phyloP scores from a whole-genome alignment of 2,329 filamentous ascomycete species.

The Volutella citrinella region DNA sequence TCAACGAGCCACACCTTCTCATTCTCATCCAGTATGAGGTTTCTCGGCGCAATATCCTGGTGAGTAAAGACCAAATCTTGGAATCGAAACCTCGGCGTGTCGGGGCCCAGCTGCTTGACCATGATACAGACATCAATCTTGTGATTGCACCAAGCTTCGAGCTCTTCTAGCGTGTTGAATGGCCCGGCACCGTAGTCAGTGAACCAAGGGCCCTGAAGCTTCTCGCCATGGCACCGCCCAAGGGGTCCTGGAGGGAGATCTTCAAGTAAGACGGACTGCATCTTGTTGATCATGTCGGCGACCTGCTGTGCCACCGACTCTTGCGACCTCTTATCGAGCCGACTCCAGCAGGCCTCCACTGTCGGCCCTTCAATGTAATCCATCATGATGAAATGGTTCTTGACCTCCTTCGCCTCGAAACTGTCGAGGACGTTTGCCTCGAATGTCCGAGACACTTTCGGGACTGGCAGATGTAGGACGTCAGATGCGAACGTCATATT shows the following conservation, averaged over 20 bases:
- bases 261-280: slow-evolving; percentile 1
- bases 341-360: slow-evolving; percentile 1
- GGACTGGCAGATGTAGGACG: slow-evolving; percentile 1
- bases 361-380: slow-evolving; percentile 3
- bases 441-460: slow-evolving; percentile 5
- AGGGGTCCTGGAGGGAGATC: slow-evolving; percentile 3
- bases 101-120: neutral
- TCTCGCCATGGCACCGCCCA: neutral
- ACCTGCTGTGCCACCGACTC: neutral
- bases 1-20: slow-evolving; percentile 6
- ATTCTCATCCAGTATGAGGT: slow-evolving; percentile 2
- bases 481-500: slow-evolving; percentile 3
- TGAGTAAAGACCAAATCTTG: slow-evolving; percentile 2
- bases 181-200: slow-evolving; percentile 6
- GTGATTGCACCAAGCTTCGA: slow-evolving; percentile 5
- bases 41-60: slow-evolving; percentile 6
- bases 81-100: slow-evolving; percentile 3
- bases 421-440: neutral
- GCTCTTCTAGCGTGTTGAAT: slow-evolving; percentile 1
- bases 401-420: too few relatives aligned
- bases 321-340: neutral
- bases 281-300: slow-evolving; percentile 1
- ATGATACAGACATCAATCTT: slow-evolving; percentile 4
- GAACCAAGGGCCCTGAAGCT: slow-evolving; percentile 3
- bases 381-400: slow-evolving; percentile 4